Evolutionary conservation across 1,284 basidiomycete genomes (phyloP).

Genomic region (Cryptococcus amylolentus): DNA sequence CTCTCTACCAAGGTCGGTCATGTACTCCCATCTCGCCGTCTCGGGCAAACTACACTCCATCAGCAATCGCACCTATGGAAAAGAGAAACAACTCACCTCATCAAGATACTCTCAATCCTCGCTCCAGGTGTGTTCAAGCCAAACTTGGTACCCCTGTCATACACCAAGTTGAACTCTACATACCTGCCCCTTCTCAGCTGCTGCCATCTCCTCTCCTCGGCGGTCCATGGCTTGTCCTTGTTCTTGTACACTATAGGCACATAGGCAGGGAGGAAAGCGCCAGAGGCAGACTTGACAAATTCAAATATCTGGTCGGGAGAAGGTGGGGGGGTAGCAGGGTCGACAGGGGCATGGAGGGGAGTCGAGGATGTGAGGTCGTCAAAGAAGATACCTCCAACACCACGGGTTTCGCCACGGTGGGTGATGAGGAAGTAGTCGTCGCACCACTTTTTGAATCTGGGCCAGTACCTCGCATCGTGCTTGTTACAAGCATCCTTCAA

Average conservation of each 20-base stretch:
- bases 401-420: slow-evolving; percentile 86
- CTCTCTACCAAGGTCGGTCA: slow-evolving; percentile 68
- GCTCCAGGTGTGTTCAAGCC: slow-evolving; percentile 87
- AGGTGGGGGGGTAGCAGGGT: slow-evolving; percentile 23
- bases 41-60: slow-evolving; percentile 61
- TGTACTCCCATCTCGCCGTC: slow-evolving; percentile 90
- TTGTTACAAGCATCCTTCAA: slow-evolving; percentile 73
- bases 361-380: slow-evolving; percentile 67
- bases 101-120: slow-evolving; percentile 86
- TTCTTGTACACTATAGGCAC: slow-evolving; percentile 72
- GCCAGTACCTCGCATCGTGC: slow-evolving; percentile 69
- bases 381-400: slow-evolving; percentile 94
- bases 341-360: slow-evolving; percentile 29
- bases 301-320: slow-evolving; percentile 66
- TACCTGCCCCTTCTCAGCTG: slow-evolving; percentile 81
- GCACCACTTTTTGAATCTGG: slow-evolving; percentile 89
- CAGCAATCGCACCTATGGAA: not conserved
- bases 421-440: slow-evolving; percentile 94
- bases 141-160: slow-evolving; percentile 67
- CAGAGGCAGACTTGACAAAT: slow-evolving; percentile 66
- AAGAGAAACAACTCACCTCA: slow-evolving; percentile 56
- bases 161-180: slow-evolving; percentile 91
- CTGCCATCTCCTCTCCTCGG: slow-evolving; percentile 76
- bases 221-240: slow-evolving; percentile 57
- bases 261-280: slow-evolving; percentile 83